Base-by-base conservation (phyloP, 164 flowering plant species). In the Kalanchoe fedtschenkoi region DNA sequence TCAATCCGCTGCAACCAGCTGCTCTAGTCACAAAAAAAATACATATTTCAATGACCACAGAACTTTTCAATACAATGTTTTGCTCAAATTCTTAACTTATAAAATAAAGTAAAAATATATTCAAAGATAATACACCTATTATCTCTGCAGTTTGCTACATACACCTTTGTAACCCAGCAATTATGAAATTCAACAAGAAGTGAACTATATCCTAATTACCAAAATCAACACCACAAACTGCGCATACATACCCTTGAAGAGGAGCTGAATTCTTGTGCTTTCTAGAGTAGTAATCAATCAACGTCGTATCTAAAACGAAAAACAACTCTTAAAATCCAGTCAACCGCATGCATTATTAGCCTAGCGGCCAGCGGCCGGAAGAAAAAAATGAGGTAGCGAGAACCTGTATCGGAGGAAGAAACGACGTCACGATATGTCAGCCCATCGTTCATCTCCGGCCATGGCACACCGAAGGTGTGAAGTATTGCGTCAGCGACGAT, bases 1-100 rank as follows among this genome's bases (percentile, higher is more conserved):
- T 68, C 73, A 57, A 93, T 90, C 65, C 99, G 75, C 84, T 85
- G 96, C 75, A 88, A 66, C 99, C 99, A 93, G 62, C 99, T 93
- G 93, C 68, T 47, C 55, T 3, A 47, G 13, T 47, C 55, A 47
- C 16, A 47, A 47, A 47, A 47, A 47, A 3, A 47, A 47, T 6
- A 46, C 24, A 21, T 46, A 6, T n/a, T 46, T 46, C 54, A 46
- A 14, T 19, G 22, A 6, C 22, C 1, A 6, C 6, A 44, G 24
- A 6, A 44, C 53, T n/a, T n/a, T n/a, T n/a, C n/a, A n/a, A n/a
- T n/a, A n/a, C n/a, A n/a, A n/a, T n/a, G n/a, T n/a, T n/a, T n/a
- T n/a, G n/a, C n/a, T n/a, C n/a, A n/a, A n/a, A n/a, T n/a, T n/a
- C n/a, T n/a, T n/a, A n/a, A n/a, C n/a, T n/a, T n/a, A n/a, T n/a